These are phyloP conservation scores for Globisporangium paddicum DNA, from an alignment of 352 stramenopile genomes.

Conservation along the genomic window DNA sequence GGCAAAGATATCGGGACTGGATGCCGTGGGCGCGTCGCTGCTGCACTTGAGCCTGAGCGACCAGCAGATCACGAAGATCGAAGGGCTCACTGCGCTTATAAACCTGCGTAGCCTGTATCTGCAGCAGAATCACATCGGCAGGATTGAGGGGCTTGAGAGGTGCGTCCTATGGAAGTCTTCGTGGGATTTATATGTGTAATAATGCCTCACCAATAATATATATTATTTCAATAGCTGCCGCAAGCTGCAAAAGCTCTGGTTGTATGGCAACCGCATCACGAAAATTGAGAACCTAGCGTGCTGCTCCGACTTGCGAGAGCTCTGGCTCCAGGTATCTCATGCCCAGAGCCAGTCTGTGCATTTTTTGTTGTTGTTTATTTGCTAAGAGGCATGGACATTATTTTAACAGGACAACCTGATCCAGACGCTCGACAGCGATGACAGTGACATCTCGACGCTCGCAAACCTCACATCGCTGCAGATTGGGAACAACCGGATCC, in stretches of 20 bases:
- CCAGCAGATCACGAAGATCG: conserved; percentile 57
- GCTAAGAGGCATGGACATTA: not conserved
- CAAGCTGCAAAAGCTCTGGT: conserved; percentile 71
- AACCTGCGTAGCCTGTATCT: conserved; percentile 70
- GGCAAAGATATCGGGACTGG: conserved; percentile 37
- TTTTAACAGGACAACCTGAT: conserved; percentile 69
- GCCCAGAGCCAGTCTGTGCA: not conserved
- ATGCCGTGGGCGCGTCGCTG: conserved; percentile 53
- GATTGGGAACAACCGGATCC: conserved; percentile 73
- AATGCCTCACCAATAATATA: not conserved
- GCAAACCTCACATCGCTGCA: conserved; percentile 68
- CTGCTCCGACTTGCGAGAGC: conserved; percentile 70
- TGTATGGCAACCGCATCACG: conserved; percentile 67
- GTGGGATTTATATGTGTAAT: not conserved
- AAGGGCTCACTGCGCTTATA: conserved; percentile 43
- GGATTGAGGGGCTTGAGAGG: conserved; percentile 72
- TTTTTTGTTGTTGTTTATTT: not conserved
- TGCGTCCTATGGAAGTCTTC: conserved; percentile 3
- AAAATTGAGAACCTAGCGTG: conserved; percentile 53
- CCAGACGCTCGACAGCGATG: conserved; percentile 23
- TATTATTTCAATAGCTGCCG: conserved; percentile 27
- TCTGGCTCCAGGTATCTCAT: conserved; percentile 67
- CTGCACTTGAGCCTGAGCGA: conserved; percentile 75
- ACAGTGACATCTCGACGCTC: conserved; percentile 47
- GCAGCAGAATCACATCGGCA: conserved; percentile 75